These are phyloP conservation scores for Trametes pubescens DNA, from an alignment of 1,284 basidiomycete genomes.

Conservation along the genomic window DNA sequence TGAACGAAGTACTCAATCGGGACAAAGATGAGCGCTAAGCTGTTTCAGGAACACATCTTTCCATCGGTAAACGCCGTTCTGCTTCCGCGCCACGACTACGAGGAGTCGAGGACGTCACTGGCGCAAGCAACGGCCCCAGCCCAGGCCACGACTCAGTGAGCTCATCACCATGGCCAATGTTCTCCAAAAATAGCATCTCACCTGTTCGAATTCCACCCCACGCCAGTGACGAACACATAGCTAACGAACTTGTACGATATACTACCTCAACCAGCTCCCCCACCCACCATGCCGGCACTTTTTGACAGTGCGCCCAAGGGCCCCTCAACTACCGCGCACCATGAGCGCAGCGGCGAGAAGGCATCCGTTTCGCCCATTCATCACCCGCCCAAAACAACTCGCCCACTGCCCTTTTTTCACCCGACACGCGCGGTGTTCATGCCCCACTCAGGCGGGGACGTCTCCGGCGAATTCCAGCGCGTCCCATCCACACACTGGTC, in stretches of 20 bases:
- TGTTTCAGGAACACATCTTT: background rate
- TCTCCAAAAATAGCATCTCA: background rate
- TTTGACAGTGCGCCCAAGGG: background rate
- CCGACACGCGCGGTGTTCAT: slow-evolving; percentile 32
- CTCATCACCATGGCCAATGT: background rate
- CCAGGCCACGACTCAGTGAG: background rate
- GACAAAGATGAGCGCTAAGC: background rate
- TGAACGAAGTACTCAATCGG: background rate
- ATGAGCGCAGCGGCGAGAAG: background rate
- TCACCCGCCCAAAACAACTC: slow-evolving; percentile 14
- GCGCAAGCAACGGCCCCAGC: background rate
- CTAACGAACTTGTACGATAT: background rate
- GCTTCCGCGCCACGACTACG: background rate
- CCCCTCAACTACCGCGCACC: background rate
- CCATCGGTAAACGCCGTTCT: too few relatives aligned
- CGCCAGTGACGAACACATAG: background rate
- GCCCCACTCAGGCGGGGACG: background rate
- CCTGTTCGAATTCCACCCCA: background rate
- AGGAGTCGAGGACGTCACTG: slow-evolving; percentile 1
- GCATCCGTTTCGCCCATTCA: background rate
- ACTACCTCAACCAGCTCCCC: background rate
- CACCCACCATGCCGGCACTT: background rate
- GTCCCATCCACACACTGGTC: slow-evolving; percentile 23
- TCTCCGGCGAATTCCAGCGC: background rate
- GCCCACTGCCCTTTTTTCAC: slow-evolving; percentile 35